A percentile compares a stretch with the other conserved stretches of the same genome.
These are phyloP conservation scores for Russula sp. DNA, from an alignment of 768 basidiomycete genomes.

Conservation along the genomic window DNA sequence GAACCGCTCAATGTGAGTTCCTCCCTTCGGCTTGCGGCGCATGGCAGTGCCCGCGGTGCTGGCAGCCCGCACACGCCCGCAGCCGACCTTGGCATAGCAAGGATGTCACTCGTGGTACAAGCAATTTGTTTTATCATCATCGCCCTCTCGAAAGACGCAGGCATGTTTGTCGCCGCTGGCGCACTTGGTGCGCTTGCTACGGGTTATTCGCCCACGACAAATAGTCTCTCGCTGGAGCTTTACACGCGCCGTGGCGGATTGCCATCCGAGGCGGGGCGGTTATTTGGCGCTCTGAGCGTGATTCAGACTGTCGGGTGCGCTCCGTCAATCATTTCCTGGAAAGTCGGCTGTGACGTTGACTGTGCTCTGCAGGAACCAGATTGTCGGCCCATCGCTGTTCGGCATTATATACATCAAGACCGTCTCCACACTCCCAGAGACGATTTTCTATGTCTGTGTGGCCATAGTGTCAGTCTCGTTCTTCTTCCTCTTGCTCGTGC, in stretches of 20 bases:
- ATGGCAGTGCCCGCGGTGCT: constrained; percentile 16
- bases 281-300: constrained; percentile 81
- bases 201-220: constrained; percentile 63
- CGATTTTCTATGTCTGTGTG: constrained; percentile 62
- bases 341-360: neutral
- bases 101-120: constrained; percentile 48
- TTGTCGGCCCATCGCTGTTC: constrained; percentile 70
- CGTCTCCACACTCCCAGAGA: constrained; percentile 63
- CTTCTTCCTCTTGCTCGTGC: constrained; percentile 47
- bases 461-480: constrained; percentile 44
- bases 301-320: constrained; percentile 62
- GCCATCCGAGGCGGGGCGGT: constrained; percentile 56
- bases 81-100: constrained; percentile 71
- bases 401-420: constrained; percentile 70
- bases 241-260: constrained; percentile 51
- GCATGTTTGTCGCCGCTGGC: constrained; percentile 51
- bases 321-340: neutral
- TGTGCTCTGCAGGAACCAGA: constrained; percentile 45
- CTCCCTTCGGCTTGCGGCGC: constrained; percentile 6
- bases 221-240: constrained; percentile 69
- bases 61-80: constrained; percentile 35
- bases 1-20: constrained; percentile 32
- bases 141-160: constrained; percentile 45
- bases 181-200: constrained; percentile 55
- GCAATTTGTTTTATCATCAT: constrained; percentile 45